phyloP scores from a whole-genome alignment of 768 basidiomycete genomes.

The Butyriboletus loyo region DNA sequence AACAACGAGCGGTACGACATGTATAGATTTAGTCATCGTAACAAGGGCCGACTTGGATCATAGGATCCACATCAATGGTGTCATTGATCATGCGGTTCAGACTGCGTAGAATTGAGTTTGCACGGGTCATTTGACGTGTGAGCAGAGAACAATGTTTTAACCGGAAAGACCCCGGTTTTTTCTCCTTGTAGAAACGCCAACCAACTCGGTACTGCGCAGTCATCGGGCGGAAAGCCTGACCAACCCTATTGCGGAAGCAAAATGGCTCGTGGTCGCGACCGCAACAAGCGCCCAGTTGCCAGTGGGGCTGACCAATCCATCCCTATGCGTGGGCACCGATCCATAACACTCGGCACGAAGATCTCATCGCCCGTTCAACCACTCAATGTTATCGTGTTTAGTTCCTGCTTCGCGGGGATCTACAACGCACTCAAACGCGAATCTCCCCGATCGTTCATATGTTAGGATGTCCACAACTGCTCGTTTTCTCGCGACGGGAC shows the following conservation, averaged over 20 bases:
- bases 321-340: neutral
- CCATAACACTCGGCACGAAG: neutral
- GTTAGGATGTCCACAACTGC: neutral
- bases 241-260: neutral
- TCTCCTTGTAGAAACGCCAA: neutral
- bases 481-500: neutral
- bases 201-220: too few relatives aligned
- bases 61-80: neutral
- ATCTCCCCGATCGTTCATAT: constrained; percentile 14
- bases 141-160: neutral
- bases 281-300: neutral
- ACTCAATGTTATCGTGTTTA: neutral
- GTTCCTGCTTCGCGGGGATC: neutral
- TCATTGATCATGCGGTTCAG: neutral
- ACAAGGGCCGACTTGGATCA: neutral
- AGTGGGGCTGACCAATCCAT: neutral
- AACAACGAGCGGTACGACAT: neutral
- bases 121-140: neutral
- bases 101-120: constrained; percentile 2
- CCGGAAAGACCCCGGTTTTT: neutral
- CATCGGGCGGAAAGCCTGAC: neutral
- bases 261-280: neutral
- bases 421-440: constrained; percentile 5
- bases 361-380: constrained; percentile 1
- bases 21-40: neutral